Conservation (phyloP, 208 protist species). For the Crithidia mellificae region DNA sequence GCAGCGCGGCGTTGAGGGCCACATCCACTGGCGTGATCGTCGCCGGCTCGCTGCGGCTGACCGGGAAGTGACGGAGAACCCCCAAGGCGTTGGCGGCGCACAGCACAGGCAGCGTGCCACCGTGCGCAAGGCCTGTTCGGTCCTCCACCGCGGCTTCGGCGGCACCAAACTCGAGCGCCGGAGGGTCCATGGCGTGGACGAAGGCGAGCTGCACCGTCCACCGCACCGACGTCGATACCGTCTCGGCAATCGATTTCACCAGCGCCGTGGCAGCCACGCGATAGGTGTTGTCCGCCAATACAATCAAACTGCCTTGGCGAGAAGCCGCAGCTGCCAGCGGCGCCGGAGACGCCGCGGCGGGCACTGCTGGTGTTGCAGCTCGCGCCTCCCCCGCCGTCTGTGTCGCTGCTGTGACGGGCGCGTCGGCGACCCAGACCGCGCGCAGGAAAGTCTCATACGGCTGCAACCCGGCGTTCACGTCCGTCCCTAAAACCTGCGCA, state of each 20-base stretch:
- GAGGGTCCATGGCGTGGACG: slow-evolving; percentile 47
- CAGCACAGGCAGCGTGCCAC: slow-evolving; percentile 44
- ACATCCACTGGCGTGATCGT: slow-evolving; percentile 70
- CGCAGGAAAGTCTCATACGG: slow-evolving; percentile 20
- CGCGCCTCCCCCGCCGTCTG: too few species aligned
- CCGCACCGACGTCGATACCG: slow-evolving; percentile 10
- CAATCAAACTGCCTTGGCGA: slow-evolving; percentile 19
- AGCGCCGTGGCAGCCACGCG: slow-evolving; percentile 17
- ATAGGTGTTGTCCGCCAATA: slow-evolving; percentile 26
- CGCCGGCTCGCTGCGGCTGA: slow-evolving; percentile 38
- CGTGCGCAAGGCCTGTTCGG: slow-evolving; percentile 7
- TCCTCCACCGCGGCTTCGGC: slow-evolving; percentile 25
- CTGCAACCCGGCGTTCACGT: slow-evolving; percentile 6
- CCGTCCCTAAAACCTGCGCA: slow-evolving; percentile 18
- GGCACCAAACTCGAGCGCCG: slow-evolving; percentile 51
- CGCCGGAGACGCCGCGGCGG: not conserved
- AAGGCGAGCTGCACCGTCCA: slow-evolving; percentile 36
- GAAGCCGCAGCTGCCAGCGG: not conserved
- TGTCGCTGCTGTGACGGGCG: not conserved
- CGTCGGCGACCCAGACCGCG: slow-evolving; percentile 4
- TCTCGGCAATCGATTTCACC: slow-evolving; percentile 6
- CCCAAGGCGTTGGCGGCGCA: slow-evolving; percentile 64
- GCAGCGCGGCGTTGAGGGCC: slow-evolving; percentile 50
- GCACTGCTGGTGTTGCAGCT: not conserved
- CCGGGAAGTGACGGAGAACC: slow-evolving; percentile 46